Conservation (phyloP, 106 monocot genomes). For the Phalaenopsis aphrodite region DNA sequence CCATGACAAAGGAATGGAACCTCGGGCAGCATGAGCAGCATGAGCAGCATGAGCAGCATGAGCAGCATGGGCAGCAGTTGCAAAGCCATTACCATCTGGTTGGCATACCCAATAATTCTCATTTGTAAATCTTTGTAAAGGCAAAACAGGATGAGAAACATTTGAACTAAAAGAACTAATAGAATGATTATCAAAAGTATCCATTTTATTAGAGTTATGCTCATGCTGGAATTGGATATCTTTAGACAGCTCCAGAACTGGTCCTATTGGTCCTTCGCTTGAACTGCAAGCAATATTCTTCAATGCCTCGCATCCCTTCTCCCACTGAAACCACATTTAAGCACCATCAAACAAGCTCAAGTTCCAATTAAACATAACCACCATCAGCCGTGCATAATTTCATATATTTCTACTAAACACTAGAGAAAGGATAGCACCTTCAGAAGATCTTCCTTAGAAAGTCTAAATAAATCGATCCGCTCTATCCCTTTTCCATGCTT, state of each 20-base stretch:
- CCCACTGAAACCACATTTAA: slow-evolving; percentile 61
- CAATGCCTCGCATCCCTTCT: slow-evolving; percentile 55
- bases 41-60: slow-evolving; percentile 14
- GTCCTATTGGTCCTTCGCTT: slow-evolving; percentile 22
- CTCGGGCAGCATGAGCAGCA: slow-evolving; percentile 1
- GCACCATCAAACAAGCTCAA: not conserved
- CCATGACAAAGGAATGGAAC: slow-evolving; percentile 5
- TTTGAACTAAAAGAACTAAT: slow-evolving; percentile 38
- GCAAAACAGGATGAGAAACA: slow-evolving; percentile 68
- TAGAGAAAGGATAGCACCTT: slow-evolving; percentile 38
- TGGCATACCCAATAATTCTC: slow-evolving; percentile 28
- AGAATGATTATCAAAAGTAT: slow-evolving; percentile 40
- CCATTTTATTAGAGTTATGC: slow-evolving; percentile 44
- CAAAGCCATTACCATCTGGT: slow-evolving; percentile 15
- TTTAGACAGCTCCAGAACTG: slow-evolving; percentile 27
- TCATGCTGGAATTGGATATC: slow-evolving; percentile 95
- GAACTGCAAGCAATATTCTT: slow-evolving; percentile 17
- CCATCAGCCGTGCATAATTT: not conserved
- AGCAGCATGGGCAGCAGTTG: slow-evolving; percentile 9
- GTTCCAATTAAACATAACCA: not conserved
- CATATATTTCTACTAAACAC: not conserved
- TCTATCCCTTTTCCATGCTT: slow-evolving; percentile 69
- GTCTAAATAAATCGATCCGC: slow-evolving; percentile 41
- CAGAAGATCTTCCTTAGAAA: slow-evolving; percentile 50
- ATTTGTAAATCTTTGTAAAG: slow-evolving; percentile 97